Percentiles rank a stretch among this genome's conserved stretches.
These are phyloP conservation scores for Lyophyllum semitale DNA, from an alignment of 768 basidiomycete species.

Conservation along the genomic window DNA sequence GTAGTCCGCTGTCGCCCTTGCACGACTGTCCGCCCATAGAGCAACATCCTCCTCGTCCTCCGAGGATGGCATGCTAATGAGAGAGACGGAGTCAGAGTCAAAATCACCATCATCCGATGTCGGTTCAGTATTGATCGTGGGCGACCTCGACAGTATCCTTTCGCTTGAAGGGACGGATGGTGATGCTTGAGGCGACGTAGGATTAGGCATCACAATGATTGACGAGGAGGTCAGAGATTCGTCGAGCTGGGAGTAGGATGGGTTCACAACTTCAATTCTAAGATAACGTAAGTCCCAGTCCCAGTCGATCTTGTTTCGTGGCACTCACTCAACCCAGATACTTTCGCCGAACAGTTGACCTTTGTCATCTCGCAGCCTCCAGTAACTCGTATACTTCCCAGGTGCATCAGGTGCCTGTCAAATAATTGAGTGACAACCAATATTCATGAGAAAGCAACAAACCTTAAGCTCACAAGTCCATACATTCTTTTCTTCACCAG, in stretches of 20 bases:
- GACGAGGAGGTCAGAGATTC: conserved; percentile 71
- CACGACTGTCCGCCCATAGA: conserved; percentile 62
- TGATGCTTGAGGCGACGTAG: conserved; percentile 25
- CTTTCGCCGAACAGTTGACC: conserved; percentile 69
- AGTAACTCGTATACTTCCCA: conserved; percentile 77
- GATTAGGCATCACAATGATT: conserved; percentile 63
- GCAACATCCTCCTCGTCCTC: conserved; percentile 53
- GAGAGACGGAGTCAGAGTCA: conserved; percentile 53
- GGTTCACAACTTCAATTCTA: conserved; percentile 72
- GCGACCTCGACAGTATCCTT: conserved; percentile 10
- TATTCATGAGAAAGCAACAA: conserved; percentile 9
- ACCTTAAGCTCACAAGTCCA: conserved; percentile 79
- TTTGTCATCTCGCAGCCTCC: conserved; percentile 64
- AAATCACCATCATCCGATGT: conserved; percentile 38
- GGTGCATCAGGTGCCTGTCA: conserved; percentile 69
- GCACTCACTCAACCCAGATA: conserved; percentile 77
- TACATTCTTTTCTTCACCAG: conserved; percentile 62
- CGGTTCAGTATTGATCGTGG: conserved; percentile 25
- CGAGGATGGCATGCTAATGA: conserved; percentile 64
- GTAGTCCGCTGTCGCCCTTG: conserved; percentile 33
- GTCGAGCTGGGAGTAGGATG: conserved; percentile 35
- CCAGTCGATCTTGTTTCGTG: not conserved
- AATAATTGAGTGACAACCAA: not conserved
- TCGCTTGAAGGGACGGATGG: not conserved
- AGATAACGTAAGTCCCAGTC: not conserved